Base-by-base conservation (phyloP, 1,284 basidiomycete genomes). In the Ceratobasidium sp. region DNA sequence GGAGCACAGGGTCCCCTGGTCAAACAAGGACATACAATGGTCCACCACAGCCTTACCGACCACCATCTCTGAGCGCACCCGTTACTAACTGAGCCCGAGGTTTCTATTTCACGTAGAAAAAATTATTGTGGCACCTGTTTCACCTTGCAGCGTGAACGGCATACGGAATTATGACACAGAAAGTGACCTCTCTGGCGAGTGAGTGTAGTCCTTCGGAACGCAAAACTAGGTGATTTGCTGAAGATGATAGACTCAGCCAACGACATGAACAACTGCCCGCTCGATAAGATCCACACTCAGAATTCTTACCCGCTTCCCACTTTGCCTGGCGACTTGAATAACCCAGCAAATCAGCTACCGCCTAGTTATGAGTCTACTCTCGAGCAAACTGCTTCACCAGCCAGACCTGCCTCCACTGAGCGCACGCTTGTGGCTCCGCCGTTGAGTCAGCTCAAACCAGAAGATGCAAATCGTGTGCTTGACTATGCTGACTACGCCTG, bases 341-440 rank as follows among this genome's bases (percentile, higher is more conserved):
- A 22, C n/a, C 9, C 24, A 3, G 63, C 31, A 31, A 29, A 53
- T 8, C 24, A 27, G 2, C 71, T 54, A 16, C 71, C 59, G 19
- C 71, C 71, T 9, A 73, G 59, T 24, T 62, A 73, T 34, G 58
- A 73, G 29, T 63, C 54, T 29, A 62, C 37, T 37, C 31, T 73
- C 8, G 49, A 62, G 22, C 59, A 73, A 53, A 24, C n/a, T 2
- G 22, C 37, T 19, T 6, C 6, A 14, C 29, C 68, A 6, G 7
- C 14, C 22, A 29, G 31, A 1, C 19, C 14, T 31, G 46, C 8
- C 16, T 49, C 24, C 19, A 2, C 43, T 34, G 37, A 46, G 13
- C 54, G 31, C n/a, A 37, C 16, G 6, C 61, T 61, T 27, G 22
- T 19, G 22, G 39, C 56, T 5, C 56, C 68, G 2, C 31, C 68